phyloP scores from a whole-genome alignment of 1,139 yeast species.

The Hyphopichia wangnamkhiaoensis region DNA sequence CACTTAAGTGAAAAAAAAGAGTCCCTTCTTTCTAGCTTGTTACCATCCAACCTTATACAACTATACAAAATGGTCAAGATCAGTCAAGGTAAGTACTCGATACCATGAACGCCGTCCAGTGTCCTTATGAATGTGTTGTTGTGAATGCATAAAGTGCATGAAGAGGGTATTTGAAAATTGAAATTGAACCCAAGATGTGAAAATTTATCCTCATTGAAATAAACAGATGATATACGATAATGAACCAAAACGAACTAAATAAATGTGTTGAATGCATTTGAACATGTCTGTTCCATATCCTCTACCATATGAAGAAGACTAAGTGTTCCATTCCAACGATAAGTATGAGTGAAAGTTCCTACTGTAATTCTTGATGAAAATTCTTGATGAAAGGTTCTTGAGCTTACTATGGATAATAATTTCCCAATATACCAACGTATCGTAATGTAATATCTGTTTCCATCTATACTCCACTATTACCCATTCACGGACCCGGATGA shows the following conservation, averaged over 20 bases:
- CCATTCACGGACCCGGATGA: no score
- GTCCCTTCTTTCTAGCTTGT: slow-evolving; percentile 5
- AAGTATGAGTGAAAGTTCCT: no score
- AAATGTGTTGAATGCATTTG: not conserved
- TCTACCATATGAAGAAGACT: not conserved
- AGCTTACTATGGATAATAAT: no score
- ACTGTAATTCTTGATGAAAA: no score
- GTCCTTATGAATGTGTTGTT: not conserved
- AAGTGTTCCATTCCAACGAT: not conserved
- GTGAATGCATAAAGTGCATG: not conserved
- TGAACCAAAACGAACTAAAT: not conserved
- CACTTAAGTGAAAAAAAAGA: not conserved
- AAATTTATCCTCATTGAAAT: no score
- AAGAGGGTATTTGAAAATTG: no score
- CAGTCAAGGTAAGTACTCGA: slow-evolving; percentile 54
- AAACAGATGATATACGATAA: not conserved
- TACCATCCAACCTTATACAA: slow-evolving; percentile 6
- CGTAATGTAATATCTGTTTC: no score
- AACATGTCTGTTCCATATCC: not conserved
- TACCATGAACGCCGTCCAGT: not conserved
- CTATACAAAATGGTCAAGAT: slow-evolving; percentile 58
- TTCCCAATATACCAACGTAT: no score
- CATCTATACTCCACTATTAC: no score
- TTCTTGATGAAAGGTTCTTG: no score
- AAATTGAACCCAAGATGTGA: no score